Percentiles rank a stretch among this genome's conserved stretches.
phyloP scores from a whole-genome alignment of 2,329 filamentous ascomycete genomes.

The Arthroderma uncinatum region DNA sequence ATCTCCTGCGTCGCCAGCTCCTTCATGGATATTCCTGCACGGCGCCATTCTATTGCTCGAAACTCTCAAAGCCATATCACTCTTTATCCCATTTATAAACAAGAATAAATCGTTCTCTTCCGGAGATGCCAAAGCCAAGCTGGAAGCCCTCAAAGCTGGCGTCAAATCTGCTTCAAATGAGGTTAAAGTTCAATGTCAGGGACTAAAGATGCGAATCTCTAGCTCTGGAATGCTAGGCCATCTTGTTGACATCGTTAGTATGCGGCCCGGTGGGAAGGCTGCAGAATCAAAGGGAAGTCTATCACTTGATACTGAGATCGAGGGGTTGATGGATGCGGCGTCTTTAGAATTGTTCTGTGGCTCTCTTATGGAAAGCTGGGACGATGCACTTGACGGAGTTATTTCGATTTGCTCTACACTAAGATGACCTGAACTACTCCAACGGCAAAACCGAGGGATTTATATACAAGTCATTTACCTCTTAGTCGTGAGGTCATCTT shows the following conservation, averaged over 20 bases:
- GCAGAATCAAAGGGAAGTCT: not conserved
- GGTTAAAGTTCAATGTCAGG: slow-evolving; percentile 27
- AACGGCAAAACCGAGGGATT: too few relatives aligned
- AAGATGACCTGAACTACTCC: not conserved
- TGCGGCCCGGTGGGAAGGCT: not conserved
- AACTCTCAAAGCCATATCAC: slow-evolving; percentile 30
- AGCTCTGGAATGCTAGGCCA: slow-evolving; percentile 33
- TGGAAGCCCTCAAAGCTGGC: slow-evolving; percentile 22
- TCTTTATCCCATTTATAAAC: slow-evolving; percentile 22
- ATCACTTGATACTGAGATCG: slow-evolving; percentile 24
- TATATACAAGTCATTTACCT: too few relatives aligned
- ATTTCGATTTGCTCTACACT: slow-evolving; percentile 8
- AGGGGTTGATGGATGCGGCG: slow-evolving; percentile 28
- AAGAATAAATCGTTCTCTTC: slow-evolving; percentile 18
- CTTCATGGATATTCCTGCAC: slow-evolving; percentile 36
- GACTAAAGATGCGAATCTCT: slow-evolving; percentile 29
- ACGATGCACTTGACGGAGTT: slow-evolving; percentile 35
- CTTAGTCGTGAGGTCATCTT: not conserved
- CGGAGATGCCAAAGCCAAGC: slow-evolving; percentile 24
- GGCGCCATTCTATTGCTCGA: slow-evolving; percentile 30
- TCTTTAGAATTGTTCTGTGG: slow-evolving; percentile 35
- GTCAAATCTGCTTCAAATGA: slow-evolving; percentile 24
- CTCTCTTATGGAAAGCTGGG: slow-evolving; percentile 39
- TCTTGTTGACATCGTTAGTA: slow-evolving; percentile 29
- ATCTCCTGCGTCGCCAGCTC: slow-evolving; percentile 21